Conservation (phyloP, 2,329 filamentous ascomycete genomes). For the Arthrobotrys sphaeroides region DNA sequence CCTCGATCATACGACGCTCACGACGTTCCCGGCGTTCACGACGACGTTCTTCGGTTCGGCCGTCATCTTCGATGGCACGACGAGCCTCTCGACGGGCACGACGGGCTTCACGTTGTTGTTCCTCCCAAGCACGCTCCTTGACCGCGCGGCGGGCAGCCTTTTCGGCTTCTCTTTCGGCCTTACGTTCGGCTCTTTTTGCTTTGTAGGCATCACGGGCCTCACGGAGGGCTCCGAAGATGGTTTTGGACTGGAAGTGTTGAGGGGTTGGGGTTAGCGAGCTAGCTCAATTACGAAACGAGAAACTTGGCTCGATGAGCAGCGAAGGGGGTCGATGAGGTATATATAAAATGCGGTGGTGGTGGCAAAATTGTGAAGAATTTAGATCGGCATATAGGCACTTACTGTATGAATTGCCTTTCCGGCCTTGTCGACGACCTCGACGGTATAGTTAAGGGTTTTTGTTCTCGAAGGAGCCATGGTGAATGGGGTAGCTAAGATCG, state of each 20-base stretch:
- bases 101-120: slow-evolving; percentile 53
- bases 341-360: neutral
- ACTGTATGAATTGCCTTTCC: slow-evolving; percentile 57
- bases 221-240: slow-evolving; percentile 57
- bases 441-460: slow-evolving; percentile 49
- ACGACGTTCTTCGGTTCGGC: slow-evolving; percentile 29
- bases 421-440: slow-evolving; percentile 57
- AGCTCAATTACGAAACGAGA: slow-evolving; percentile 1
- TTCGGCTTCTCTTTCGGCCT: slow-evolving; percentile 52
- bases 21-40: slow-evolving; percentile 35
- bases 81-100: slow-evolving; percentile 48
- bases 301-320: slow-evolving; percentile 1
- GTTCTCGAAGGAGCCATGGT: slow-evolving; percentile 19
- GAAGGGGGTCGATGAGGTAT: neutral
- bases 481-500: slow-evolving; percentile 19
- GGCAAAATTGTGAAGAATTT: neutral
- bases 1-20: slow-evolving; percentile 41
- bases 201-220: slow-evolving; percentile 57
- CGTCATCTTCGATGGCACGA: slow-evolving; percentile 46
- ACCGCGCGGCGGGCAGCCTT: slow-evolving; percentile 49
- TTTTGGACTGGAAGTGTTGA: slow-evolving; percentile 54
- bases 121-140: slow-evolving; percentile 54
- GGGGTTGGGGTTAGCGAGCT: slow-evolving; percentile 11
- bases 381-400: slow-evolving; percentile 33
- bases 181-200: slow-evolving; percentile 57